Evolutionary conservation across 768 basidiomycete genomes (phyloP), one percentile per base, ranked within the genome.

Genomic region (Cubamyces lactineus): DNA sequence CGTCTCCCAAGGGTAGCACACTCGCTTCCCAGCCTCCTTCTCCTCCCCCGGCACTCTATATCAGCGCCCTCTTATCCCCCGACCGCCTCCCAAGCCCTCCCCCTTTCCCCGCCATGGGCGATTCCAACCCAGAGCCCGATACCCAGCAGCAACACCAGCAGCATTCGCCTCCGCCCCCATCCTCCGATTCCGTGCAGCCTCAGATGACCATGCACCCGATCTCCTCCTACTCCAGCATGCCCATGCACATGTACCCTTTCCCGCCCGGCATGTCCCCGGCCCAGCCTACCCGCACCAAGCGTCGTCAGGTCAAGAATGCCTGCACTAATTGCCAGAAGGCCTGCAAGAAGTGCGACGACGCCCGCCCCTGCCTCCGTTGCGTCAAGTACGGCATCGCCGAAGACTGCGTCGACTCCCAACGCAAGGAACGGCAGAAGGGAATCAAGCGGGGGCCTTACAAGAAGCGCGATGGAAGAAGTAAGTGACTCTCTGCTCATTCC

Each of bases 401-500:
- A 71, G 89, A 90, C 71, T 97, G 95, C 72, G 79, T 92, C 66
- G 91, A 95, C 78, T 94, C 94, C 30, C 87, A 91, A 74, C 83
- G 94, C 73, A 96, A 96, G 79, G 94, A 96, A 77, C 84, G 94
- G 70, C 92, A 91, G 75, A 92, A 91, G 73, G 91, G 91, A 66
- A 82, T 91, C 67, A 93, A 92, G 80, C 79, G 91, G 71, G 91
- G 91, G 47, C 91, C 91, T 75, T 93, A 93, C 88, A 92, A 92
- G 91, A 93, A 92, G 86, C 90, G 89, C 86, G 90, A 91, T 89
- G 86, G 85, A 84, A 91, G 88, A 84, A 84, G 90, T 91, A 72
- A 76, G 86, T 75, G 64, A n/a, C n/a, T 72, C 53, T 67, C 41
- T 45, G 12, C 12, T 34, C 34, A 15, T 34, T 42, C 69, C 74